Evolutionary conservation across 78 protist genomes (phyloP).

Genomic region (Dictyostelium firmibasis): DNA sequence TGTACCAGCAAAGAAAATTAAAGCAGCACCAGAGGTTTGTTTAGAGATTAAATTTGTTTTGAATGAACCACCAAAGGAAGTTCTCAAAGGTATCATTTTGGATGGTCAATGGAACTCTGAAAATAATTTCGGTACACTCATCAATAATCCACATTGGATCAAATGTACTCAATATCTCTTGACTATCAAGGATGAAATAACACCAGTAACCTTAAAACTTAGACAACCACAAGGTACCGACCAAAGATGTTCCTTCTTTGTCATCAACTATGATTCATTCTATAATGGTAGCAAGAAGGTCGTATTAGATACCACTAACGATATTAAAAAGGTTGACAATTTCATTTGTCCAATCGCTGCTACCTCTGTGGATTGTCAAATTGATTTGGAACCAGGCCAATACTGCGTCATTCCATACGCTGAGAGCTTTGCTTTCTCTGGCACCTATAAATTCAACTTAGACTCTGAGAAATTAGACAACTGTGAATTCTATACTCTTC

Average conservation of each 20-base stretch:
- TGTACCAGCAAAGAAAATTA: conserved; percentile 56
- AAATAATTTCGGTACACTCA: conserved; percentile 48
- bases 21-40: conserved; percentile 62
- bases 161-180: conserved; percentile 60
- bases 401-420: conserved; percentile 69
- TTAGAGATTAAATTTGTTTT: conserved; percentile 46
- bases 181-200: conserved; percentile 27
- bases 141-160: conserved; percentile 74
- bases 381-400: conserved; percentile 54
- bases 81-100: conserved; percentile 59
- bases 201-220: conserved; percentile 27
- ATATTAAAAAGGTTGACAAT: conserved; percentile 57
- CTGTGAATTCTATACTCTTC: conserved; percentile 33
- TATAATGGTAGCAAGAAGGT: conserved; percentile 63
- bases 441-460: conserved; percentile 33
- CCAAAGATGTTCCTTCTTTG: conserved; percentile 62
- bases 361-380: conserved; percentile 29
- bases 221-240: conserved; percentile 72
- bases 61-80: conserved; percentile 79
- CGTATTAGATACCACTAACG: conserved; percentile 41
- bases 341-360: conserved; percentile 67
- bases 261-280: conserved; percentile 52
- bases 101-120: conserved; percentile 66
- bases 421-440: conserved; percentile 62
- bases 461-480: conserved; percentile 30